Evolutionary conservation across 2,329 filamentous ascomycete genomes (phyloP).

Genomic region (Aureobasidium mangrovei): DNA sequence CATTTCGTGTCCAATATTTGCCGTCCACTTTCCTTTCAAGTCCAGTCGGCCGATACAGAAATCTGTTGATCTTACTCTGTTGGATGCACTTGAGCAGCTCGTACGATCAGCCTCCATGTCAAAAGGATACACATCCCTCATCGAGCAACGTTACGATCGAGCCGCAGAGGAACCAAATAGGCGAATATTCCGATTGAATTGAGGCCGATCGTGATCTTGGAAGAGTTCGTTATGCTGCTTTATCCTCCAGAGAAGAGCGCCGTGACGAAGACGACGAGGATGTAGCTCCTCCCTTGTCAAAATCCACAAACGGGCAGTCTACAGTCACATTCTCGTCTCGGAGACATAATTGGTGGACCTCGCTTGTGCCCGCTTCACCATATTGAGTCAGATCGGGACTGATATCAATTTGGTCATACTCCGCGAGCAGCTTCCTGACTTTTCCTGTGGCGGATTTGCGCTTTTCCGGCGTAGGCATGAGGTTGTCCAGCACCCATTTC

Average conservation of each 20-base stretch:
- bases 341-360: conserved; percentile 18
- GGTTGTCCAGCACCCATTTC: conserved; percentile 19
- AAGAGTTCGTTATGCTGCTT: background rate
- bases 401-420: conserved; percentile 18
- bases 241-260: conserved; percentile 8
- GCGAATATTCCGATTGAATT: too few relatives aligned
- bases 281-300: conserved; percentile 16
- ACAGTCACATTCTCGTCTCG: conserved; percentile 17
- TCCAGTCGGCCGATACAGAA: too few relatives aligned
- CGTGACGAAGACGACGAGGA: conserved; percentile 4
- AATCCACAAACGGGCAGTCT: conserved; percentile 18
- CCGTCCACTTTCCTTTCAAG: too few relatives aligned
- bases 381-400: conserved; percentile 18
- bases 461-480: conserved; percentile 18
- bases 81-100: too few relatives aligned
- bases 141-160: too few relatives aligned
- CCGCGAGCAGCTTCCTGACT: conserved; percentile 17
- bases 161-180: too few relatives aligned
- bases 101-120: too few relatives aligned
- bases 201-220: too few relatives aligned
- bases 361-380: conserved; percentile 16
- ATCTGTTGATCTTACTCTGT: too few relatives aligned
- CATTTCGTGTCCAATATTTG: too few relatives aligned
- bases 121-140: too few relatives aligned
- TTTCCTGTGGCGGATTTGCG: conserved; percentile 17